Evolutionary conservation across 2,329 filamentous ascomycete species (phyloP), one percentile per base, ranked within the genome.

Genomic region (Hypocreales sp.): DNA sequence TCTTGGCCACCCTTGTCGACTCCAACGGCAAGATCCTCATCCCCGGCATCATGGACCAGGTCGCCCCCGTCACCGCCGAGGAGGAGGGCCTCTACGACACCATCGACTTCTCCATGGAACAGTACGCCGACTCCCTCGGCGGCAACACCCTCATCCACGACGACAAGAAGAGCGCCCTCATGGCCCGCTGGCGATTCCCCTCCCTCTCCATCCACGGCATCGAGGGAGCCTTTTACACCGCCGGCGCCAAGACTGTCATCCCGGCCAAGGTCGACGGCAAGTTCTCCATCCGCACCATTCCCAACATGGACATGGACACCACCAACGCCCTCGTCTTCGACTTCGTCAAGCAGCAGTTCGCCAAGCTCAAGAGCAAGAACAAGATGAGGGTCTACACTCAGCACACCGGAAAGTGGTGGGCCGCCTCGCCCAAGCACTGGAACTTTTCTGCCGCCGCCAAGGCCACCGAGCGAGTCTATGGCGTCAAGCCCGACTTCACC

Each of bases 321-420:
- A 92, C 93, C 45, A 92, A 92, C 58, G 68, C 74, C 48, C 66
- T 78, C 24, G 87, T 98, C 23, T 79, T 73, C 60, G 76, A 80
- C 52, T 79, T 86, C 52, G 67, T 95, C 37, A 69, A 87, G 47
- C 74, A 79, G 38, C 73, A 80, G 40, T 94, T 92, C 52, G 76
- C 79, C 42, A 83, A 84, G 57, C 67, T 95, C 19, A 71, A 72
- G 39, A 90, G 79, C 56, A 98, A 98, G 68, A 98, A 98, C 64
- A 84, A 67, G 11, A 56, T 92, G 47, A 80, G 81, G 44, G 75
- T 84, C 28, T 74, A 66, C 48, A 66, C 86, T 32, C 76, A 87
- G 56, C 90, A 98, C 62, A 77, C 75, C 33, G 90, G 90, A 41
- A 94, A 94, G 60, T 98, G 90, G 90, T 98, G 90, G 90, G 84